These are phyloP conservation scores for Solanum chiquidenum DNA, from an alignment of 257 asterid species.

Conservation along the genomic window DNA sequence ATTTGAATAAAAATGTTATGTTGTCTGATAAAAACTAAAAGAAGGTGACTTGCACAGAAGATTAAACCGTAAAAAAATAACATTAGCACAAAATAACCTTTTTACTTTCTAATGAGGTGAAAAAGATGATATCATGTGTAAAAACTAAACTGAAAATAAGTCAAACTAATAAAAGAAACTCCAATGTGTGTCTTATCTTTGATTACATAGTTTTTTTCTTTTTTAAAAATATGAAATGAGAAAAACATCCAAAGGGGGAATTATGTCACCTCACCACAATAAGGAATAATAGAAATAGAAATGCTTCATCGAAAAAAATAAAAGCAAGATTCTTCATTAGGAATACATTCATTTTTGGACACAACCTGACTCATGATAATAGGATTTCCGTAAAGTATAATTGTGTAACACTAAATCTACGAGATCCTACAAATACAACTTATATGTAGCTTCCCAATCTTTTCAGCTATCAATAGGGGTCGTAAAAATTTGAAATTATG, in stretches of 20 bases:
- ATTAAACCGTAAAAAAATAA: too few species aligned
- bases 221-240: neutral
- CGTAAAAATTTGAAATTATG: neutral
- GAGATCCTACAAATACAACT: too few species aligned
- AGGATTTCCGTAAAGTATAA: neutral
- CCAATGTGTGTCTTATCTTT: too few species aligned
- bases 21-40: neutral
- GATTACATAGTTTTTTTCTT: neutral
- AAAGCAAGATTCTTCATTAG: neutral
- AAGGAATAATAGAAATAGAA: neutral
- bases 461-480: neutral
- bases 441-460: neutral
- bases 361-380: neutral
- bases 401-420: neutral
- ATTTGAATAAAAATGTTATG: slow-evolving; percentile 1
- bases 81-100: too few species aligned
- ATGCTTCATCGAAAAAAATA: neutral
- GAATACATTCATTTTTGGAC: too few species aligned
- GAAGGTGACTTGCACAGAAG: too few species aligned
- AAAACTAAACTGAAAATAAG: too few species aligned
- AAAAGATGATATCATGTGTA: too few species aligned
- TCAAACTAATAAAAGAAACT: neutral
- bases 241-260: neutral
- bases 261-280: neutral
- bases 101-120: too few species aligned